Conservation (phyloP, 345 rosid species). For the Arabidopsis suecica region DNA sequence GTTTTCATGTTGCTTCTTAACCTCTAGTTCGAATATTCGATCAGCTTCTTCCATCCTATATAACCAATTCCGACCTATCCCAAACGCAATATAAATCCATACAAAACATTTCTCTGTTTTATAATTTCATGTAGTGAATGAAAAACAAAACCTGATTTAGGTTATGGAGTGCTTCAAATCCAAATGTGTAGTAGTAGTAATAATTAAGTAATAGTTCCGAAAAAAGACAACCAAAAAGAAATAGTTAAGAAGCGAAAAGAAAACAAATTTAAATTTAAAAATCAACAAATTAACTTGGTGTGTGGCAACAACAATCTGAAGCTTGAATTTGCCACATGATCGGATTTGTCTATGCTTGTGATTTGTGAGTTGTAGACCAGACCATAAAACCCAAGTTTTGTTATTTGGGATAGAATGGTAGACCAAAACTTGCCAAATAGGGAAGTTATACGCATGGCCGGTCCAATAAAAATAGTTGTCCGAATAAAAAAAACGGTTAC, state of each 20-base stretch:
- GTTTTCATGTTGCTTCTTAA: too few relatives aligned
- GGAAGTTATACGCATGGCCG: not conserved
- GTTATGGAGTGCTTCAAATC: not conserved
- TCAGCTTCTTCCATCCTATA: too few relatives aligned
- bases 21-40: too few relatives aligned
- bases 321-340: not conserved
- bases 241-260: too few relatives aligned
- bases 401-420: not conserved
- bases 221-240: too few relatives aligned
- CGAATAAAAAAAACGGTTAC: not conserved
- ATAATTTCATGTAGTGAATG: not conserved
- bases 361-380: too few relatives aligned
- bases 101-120: too few relatives aligned
- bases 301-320: not conserved
- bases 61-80: too few relatives aligned
- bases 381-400: not conserved
- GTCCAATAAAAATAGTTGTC: not conserved
- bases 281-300: too few relatives aligned
- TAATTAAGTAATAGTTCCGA: too few relatives aligned
- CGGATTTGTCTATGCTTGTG: not conserved
- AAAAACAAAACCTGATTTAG: not conserved
- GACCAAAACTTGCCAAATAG: not conserved
- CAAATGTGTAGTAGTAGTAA: not conserved
- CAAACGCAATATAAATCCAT: too few relatives aligned
- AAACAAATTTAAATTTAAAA: too few relatives aligned